A percentile compares a stretch with the other conserved stretches of the same genome.
These are phyloP conservation scores for Retiboletus flavoniger DNA, from an alignment of 1,284 basidiomycete species.

Conservation along the genomic window DNA sequence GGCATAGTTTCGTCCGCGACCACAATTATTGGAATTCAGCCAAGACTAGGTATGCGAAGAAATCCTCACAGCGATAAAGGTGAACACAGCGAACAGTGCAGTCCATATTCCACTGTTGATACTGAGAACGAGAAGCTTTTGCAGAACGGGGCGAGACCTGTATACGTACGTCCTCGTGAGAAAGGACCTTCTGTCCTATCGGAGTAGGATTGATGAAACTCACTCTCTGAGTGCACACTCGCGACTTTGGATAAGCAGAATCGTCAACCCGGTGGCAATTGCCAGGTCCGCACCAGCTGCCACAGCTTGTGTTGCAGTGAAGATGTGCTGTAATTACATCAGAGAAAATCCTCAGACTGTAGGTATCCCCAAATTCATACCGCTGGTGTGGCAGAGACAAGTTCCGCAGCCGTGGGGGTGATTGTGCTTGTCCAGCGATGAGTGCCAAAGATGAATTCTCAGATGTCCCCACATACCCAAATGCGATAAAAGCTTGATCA, in stretches of 20 bases:
- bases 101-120: too few relatives aligned
- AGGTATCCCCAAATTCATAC: neutral
- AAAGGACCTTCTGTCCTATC: neutral
- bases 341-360: neutral
- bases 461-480: neutral
- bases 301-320: neutral
- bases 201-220: neutral
- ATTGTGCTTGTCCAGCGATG: neutral
- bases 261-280: neutral
- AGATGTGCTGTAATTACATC: neutral
- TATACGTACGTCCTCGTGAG: neutral
- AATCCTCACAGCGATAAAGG: too few relatives aligned
- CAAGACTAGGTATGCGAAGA: neutral
- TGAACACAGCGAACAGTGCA: too few relatives aligned
- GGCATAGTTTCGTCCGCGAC: too few relatives aligned
- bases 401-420: neutral
- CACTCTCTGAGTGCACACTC: neutral
- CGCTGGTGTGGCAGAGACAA: neutral
- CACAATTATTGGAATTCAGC: too few relatives aligned
- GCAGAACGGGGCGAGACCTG: constrained; percentile 1
- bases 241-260: neutral
- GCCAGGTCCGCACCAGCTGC: constrained; percentile 1
- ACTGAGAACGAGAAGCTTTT: neutral
- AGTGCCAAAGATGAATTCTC: neutral
- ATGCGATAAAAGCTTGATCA: neutral